Base-by-base conservation (phyloP, 179 eudicot species). In the Amaranthus tricolor region DNA sequence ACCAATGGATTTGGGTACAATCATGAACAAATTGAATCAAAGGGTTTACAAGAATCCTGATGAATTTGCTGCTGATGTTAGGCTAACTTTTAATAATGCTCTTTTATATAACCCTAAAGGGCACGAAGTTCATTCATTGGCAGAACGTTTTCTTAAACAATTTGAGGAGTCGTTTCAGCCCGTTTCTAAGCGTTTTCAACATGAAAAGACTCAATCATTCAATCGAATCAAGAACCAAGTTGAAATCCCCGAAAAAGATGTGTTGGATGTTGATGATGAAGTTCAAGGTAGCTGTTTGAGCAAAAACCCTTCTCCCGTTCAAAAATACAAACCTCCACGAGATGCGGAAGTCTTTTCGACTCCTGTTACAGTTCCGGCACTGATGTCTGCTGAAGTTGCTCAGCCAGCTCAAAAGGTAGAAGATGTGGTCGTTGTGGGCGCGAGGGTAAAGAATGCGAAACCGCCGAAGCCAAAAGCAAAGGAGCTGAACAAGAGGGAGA, bases 1-100 rank as follows among this genome's bases (percentile, higher is more conserved):
- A 14, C 97, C 97, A 3, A 92, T 92, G 97, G 97, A 92, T 90
- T 88, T 92, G 6, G 97, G 97, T 0, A 88, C 97, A 8, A 89
- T 92, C 6, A 92, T 87, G 53, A 73, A 82, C 7, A 90, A 90
- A 70, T 76, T 92, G 6, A 66, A 62, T 0, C 76, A 70, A 59
- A 79, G 78, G 52, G n/a, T 77, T 17, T 92, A 92, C 58, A 13
- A 31, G 0, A 66, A 83, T 5, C 95, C 95, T 0, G 65, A 55
- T 3, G 93, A 90, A 15, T 92, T 90, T 68, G 93, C 95, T 0
- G 81, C 79, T 0, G 93, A 92, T 71, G 90, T 92, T 44, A 72
- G 97, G 72, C 78, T 92, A 79, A 86, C 90, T 0, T 92, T 92
- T 40, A 84, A 83, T 55, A 92, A 92, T 80, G 97, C 97, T 0